Conservation (phyloP, 495 filamentous ascomycete genomes). For the Penicillium nucicola region DNA sequence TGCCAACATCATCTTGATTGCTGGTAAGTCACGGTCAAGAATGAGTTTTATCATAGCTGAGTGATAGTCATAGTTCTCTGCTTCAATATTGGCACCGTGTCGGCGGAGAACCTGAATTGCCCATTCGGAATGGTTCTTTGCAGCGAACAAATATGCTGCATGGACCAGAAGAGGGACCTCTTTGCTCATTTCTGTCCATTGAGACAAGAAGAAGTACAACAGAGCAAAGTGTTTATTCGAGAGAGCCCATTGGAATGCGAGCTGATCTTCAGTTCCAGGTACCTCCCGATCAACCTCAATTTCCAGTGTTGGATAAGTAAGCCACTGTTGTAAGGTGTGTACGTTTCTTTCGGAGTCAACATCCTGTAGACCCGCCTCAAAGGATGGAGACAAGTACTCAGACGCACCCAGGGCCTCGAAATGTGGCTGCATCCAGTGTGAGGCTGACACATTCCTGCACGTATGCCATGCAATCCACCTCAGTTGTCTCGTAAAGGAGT, state of each 20-base stretch:
- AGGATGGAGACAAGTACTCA: neutral
- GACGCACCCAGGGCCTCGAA: conserved; percentile 5
- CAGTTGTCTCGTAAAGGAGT: conserved; percentile 18
- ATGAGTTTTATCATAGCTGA: conserved; percentile 16
- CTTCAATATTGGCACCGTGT: conserved; percentile 16
- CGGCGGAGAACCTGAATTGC: conserved; percentile 13
- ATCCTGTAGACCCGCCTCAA: neutral
- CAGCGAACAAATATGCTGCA: conserved; percentile 8
- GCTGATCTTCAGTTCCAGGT: neutral
- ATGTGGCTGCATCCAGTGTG: neutral
- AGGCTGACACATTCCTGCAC: neutral
- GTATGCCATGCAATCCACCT: conserved; percentile 32
- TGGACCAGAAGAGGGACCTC: neutral
- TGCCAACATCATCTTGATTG: conserved; percentile 3
- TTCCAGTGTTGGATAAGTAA: neutral
- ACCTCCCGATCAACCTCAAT: neutral
- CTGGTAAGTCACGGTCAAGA: neutral
- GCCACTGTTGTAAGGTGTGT: conserved; percentile 1
- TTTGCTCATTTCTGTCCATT: conserved; percentile 13
- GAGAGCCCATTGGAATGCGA: conserved; percentile 11
- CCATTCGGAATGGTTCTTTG: conserved; percentile 5
- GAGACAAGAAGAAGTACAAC: conserved; percentile 4
- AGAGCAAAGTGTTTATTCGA: conserved; percentile 7
- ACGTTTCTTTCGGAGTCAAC: neutral
- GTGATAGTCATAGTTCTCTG: neutral